phyloP scores from a whole-genome alignment of 345 rosid genomes.

The Moricandia arvensis region DNA sequence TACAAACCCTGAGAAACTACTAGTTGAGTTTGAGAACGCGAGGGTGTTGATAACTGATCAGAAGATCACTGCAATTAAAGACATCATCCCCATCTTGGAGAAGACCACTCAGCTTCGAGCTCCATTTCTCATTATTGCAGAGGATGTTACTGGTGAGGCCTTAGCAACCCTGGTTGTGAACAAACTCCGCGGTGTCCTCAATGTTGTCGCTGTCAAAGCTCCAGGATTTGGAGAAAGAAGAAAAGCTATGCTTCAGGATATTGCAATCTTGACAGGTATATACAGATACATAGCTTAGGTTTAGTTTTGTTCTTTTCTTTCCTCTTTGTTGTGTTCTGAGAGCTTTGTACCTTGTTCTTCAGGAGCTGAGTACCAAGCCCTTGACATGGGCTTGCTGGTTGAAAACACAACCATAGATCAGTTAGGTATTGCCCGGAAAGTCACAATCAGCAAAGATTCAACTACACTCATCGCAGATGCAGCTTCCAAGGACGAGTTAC shows the following conservation, averaged over 20 bases:
- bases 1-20: slow-evolving; percentile 83
- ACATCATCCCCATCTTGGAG: slow-evolving; percentile 87
- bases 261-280: slow-evolving; percentile 91
- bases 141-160: slow-evolving; percentile 96
- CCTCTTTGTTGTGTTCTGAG: background rate
- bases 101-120: slow-evolving; percentile 90
- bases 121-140: slow-evolving; percentile 89
- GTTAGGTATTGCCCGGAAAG: slow-evolving; percentile 85
- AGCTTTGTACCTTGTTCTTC: background rate
- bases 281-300: background rate
- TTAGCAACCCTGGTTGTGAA: slow-evolving; percentile 93
- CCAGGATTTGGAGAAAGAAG: slow-evolving; percentile 98
- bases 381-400: slow-evolving; percentile 71
- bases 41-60: slow-evolving; percentile 90
- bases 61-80: slow-evolving; percentile 88
- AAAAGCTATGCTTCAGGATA: slow-evolving; percentile 93
- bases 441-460: slow-evolving; percentile 73
- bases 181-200: slow-evolving; percentile 87
- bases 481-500: slow-evolving; percentile 89
- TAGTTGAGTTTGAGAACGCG: slow-evolving; percentile 94
- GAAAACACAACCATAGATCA: slow-evolving; percentile 80
- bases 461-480: slow-evolving; percentile 92
- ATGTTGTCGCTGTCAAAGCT: slow-evolving; percentile 94
- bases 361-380: slow-evolving; percentile 95
- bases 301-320: background rate